Evolutionary conservation across 805 yeast species (phyloP), one percentile per base, ranked within the genome.

Genomic region (Debaryomyces maramus): DNA sequence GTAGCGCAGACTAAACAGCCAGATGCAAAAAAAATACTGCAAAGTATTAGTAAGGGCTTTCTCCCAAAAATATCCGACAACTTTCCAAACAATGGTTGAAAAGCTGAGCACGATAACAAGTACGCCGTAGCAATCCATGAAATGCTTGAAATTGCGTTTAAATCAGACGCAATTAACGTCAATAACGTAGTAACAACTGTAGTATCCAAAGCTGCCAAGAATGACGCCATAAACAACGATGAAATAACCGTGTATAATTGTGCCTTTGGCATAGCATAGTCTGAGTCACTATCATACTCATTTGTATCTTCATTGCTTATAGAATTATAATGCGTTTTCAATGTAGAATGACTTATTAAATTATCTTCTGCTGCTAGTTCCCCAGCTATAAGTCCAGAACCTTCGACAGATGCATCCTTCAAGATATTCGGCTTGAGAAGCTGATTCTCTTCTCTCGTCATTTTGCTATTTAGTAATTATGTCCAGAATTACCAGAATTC

Each of bases 101-200:
- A 81, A 2, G 87, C 84, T 0, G 89, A 80, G 32, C 83, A 77
- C 1, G 88, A 77, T 31, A 84, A 61, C 31, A 84, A 61, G 50
- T 84, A 84, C 0, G 87, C 75, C 0, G 88, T 80, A 2, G 87
- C 89, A 17, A 84, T 80, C 88, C 88, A 83, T 11, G 88, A 75
- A 19, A 83, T 72, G 45, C 75, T 75, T 3, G 80, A 78, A 32
- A 83, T 65, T 0, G 81, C 82, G 47, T 82, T 65, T 51, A 84
- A 73, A 49, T 83, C 88, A 1, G 86, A 79, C 1, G 88, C 86
- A 40, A 84, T 83, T 20, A 75, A 74, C 2, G 85, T 70, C 50
- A 83, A 62, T 19, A 83, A 60, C 0, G 89, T 83, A 0, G 88
- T 75, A 13, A 84, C 82, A 18, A 84, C 75, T 0, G 90, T 83